Evolutionary conservation across 495 filamentous ascomycete species (phyloP).

Genomic region (Pseudevernia furfuracea): DNA sequence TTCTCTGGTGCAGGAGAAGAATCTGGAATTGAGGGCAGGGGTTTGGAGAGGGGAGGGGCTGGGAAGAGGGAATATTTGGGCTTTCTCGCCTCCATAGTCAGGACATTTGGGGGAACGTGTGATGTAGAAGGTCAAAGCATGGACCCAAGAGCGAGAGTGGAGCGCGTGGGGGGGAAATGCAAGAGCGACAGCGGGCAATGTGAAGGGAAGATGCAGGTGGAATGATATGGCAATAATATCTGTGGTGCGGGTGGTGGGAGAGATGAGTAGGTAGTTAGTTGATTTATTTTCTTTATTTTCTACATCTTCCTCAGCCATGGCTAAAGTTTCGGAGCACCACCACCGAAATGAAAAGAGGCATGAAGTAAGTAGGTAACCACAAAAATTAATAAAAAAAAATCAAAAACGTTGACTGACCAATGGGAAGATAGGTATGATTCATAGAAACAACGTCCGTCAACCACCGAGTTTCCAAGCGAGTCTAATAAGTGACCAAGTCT

Average conservation of each 20-base stretch:
- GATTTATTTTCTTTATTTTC: background rate
- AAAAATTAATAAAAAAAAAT: background rate
- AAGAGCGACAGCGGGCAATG: slow-evolving; percentile 1
- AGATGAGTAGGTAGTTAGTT: background rate
- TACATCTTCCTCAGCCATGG: background rate
- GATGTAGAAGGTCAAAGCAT: slow-evolving; percentile 17
- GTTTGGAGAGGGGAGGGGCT: background rate
- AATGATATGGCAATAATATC: background rate
- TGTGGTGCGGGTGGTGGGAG: background rate
- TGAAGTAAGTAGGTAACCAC: too few relatives aligned
- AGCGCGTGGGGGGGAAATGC: slow-evolving; percentile 10
- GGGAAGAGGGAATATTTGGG: slow-evolving; percentile 17
- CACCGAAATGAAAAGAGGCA: background rate
- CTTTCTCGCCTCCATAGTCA: slow-evolving; percentile 12
- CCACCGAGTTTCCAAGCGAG: background rate
- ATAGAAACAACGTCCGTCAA: background rate
- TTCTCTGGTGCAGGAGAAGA: background rate
- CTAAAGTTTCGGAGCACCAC: background rate
- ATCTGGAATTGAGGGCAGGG: slow-evolving; percentile 1
- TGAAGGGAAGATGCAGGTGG: background rate
- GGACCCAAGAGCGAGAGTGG: slow-evolving; percentile 12
- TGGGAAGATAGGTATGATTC: background rate
- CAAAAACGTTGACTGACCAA: background rate
- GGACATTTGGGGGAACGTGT: slow-evolving; percentile 4
- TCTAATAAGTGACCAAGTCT: background rate